Base-by-base conservation (phyloP, 2,329 filamentous ascomycete species). In the Rasamsonia emersonii region DNA sequence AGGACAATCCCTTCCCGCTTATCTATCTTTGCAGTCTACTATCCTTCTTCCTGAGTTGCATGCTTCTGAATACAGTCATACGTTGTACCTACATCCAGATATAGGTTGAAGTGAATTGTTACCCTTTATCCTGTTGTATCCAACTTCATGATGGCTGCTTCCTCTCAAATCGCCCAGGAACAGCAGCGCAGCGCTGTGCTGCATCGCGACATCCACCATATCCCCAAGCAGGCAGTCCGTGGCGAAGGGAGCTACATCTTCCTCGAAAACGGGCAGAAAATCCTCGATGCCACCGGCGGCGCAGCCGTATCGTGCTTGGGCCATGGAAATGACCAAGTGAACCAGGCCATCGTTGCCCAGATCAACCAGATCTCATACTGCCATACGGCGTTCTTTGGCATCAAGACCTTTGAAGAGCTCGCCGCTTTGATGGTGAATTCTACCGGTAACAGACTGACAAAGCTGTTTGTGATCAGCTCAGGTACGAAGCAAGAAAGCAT, bases 221-320 rank as follows among this genome's bases (percentile, higher is more conserved):
- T 60, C 13, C 66, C 72, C n/a, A 53, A 59, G 30, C 60, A 54
- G 29, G 70, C 71, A 4, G 49, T 63, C 7, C 64, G 59, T 0
- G 73, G 65, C 4, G 53, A 63, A 34, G 71, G 70, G 8, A 63
- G 67, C 41, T 70, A 68, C 37, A 54, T 77, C n/a, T 55, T 61
- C 19, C 58, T 76, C 1, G 60, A 61, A 42, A 65, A 68, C 47
- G 78, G 77, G 2, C 66, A 70, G 15, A 63, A 59, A 19, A 70
- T 91, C 25, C 69, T 86, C 9, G 84, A 91, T 52, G 79, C 75
- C 1, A 82, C 78, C 13, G 73, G 79, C 17, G 84, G 84, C 13
- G 79, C 83, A 3, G 81, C 79, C 14, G 82, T 86, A 3, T 68
- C 76, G 7, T 79, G 77, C 48, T 62, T 89, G 5, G 83, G 83